Base-by-base conservation (phyloP, 176 grass and related monocot genomes). In the Poa pratensis region DNA sequence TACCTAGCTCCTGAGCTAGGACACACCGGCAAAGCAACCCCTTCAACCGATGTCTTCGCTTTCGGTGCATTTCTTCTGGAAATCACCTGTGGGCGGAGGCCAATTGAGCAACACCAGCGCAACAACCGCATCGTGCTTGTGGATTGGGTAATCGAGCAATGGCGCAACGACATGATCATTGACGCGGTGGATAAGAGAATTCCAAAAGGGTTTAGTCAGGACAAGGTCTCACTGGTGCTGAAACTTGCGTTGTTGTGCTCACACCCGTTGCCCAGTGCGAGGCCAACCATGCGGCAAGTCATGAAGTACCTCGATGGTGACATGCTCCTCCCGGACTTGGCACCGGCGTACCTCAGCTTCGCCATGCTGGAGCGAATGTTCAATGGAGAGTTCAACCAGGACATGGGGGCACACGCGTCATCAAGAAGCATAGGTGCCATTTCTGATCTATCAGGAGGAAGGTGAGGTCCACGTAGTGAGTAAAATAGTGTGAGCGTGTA, bases 261-360 rank as follows among this genome's bases (percentile, higher is more conserved):
- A 11, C 88, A 90, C 5, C 84, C 91, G 0, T 73, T 83, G 16
- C 88, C 88, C 2, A 27, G 13, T 5, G 51, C 66, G 1, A 88
- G 91, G 60, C 91, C 88, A 9, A 86, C 79, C 34, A 90, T 90
- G 68, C 54, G 82, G 51, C 79, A 83, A 39, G 83, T 90, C 85
- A 75, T 63, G 43, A 69, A 86, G 55, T 88, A 72, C 75, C 79
- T 93, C 43, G 53, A 90, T n/a, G 88, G 82, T 3, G 66, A 87
- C 0, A n/a, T 50, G 20, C 1, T 9, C 6, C 78, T 90, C 20
- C 73, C 91, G 0, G 79, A 84, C 12, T 9, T 92, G 37, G 75
- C 90, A 1, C 35, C 37, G 3, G 57, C 79, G 13, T 45, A 77
- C 73, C 32, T 77, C 5, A 60, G 78, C 17, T 77, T 82, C 78